Percentiles rank a stretch among this genome's conserved stretches.
Evolutionary conservation across 352 stramenopile species (phyloP).

Genomic region (Phytophthora vignae): DNA sequence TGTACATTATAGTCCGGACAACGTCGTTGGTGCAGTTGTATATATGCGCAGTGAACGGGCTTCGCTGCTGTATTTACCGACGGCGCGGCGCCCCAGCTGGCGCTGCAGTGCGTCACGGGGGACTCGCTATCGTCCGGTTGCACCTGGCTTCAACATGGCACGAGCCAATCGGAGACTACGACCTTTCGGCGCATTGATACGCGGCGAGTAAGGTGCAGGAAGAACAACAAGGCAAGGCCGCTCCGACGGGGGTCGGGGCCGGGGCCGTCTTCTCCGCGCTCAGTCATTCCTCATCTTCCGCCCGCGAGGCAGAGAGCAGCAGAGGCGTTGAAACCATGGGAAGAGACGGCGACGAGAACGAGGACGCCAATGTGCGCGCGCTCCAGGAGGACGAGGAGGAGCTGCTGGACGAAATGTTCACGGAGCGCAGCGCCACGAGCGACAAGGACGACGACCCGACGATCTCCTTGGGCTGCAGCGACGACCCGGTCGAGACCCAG

Average conservation of each 20-base stretch:
- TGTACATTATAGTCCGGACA: too few relatives aligned
- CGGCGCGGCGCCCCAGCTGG: too few relatives aligned
- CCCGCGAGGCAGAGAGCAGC: constrained; percentile 15
- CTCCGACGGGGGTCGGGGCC: too few relatives aligned
- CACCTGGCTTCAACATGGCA: constrained; percentile 25
- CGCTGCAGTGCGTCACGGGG: too few relatives aligned
- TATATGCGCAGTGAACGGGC: not conserved
- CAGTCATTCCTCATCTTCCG: constrained; percentile 25
- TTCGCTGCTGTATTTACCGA: too few relatives aligned
- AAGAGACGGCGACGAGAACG: constrained; percentile 25
- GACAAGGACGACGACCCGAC: constrained; percentile 23
- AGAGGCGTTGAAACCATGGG: constrained; percentile 11
- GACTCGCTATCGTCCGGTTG: constrained; percentile 11
- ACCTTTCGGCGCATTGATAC: constrained; percentile 27
- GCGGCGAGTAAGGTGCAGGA: constrained; percentile 6
- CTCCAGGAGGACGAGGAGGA: constrained; percentile 15
- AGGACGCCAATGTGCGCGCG: constrained; percentile 7
- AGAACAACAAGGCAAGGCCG: constrained; percentile 18
- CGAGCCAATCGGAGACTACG: constrained; percentile 6
- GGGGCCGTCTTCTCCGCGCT: not conserved
- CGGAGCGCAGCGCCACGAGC: constrained; percentile 24
- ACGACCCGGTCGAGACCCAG: not conserved
- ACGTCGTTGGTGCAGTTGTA: not conserved
- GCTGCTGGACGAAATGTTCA: constrained; percentile 37
- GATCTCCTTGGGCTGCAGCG: constrained; percentile 15